Percentiles rank a stretch among this genome's conserved stretches.
Conservation (phyloP, 176 grass and related monocot species). For the Avena eriantha region DNA sequence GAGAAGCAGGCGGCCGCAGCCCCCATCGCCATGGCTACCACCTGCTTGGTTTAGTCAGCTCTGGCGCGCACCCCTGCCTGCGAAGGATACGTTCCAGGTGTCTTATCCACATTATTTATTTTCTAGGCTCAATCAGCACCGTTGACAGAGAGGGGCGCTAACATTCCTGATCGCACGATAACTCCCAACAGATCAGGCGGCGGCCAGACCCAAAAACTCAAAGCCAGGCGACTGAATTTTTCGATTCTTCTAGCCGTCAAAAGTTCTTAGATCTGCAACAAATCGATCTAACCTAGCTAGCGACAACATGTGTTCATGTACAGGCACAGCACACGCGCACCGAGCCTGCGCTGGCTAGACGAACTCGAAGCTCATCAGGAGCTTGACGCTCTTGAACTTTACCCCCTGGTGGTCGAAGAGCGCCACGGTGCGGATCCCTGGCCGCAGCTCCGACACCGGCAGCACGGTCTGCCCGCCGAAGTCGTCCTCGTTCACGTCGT, state of each 20-base stretch:
- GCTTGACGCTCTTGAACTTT: conserved; percentile 79
- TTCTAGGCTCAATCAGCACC: conserved; percentile 36
- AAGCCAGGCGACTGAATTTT: neutral
- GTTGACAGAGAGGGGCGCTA: neutral
- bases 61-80: neutral
- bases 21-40: conserved; percentile 45
- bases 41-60: neutral
- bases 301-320: neutral
- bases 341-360: conserved; percentile 30
- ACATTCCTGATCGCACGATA: conserved; percentile 25
- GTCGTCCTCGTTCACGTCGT: conserved; percentile 91
- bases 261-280: neutral
- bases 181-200: conserved; percentile 17
- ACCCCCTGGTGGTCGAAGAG: conserved; percentile 70
- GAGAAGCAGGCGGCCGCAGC: conserved; percentile 13
- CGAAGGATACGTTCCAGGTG: neutral
- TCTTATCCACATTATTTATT: conserved; percentile 39
- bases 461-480: conserved; percentile 83
- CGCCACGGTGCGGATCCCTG: conserved; percentile 73
- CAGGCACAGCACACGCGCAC: conserved; percentile 30
- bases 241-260: neutral
- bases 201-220: neutral
- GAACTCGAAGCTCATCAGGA: conserved; percentile 87
- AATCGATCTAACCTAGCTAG: conserved; percentile 17
- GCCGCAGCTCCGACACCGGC: conserved; percentile 72